A percentile compares a stretch with the other conserved stretches of the same genome.
phyloP scores from a whole-genome alignment of 352 stramenopile genomes.

The Peronospora destructor region DNA sequence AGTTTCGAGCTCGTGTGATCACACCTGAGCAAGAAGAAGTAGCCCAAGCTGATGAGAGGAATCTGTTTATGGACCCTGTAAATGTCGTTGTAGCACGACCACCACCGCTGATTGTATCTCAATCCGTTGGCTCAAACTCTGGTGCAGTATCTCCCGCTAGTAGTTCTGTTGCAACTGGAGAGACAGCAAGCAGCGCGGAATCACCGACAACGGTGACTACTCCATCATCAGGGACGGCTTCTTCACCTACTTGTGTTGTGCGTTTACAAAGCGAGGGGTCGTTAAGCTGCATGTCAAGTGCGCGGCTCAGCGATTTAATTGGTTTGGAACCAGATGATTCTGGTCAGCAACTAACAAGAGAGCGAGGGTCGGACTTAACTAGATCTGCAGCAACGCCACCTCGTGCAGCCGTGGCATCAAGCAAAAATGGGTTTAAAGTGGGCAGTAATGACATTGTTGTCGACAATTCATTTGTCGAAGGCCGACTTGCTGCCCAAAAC shows the following conservation, averaged over 20 bases:
- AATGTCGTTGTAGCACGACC: slow-evolving; percentile 21
- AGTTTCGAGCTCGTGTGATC: slow-evolving; percentile 53
- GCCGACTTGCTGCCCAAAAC: slow-evolving; percentile 54
- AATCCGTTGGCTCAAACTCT: slow-evolving; percentile 11
- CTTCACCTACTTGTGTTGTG: slow-evolving; percentile 8
- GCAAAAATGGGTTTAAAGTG: slow-evolving; percentile 14
- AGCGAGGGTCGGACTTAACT: slow-evolving; percentile 2
- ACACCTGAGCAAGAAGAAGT: slow-evolving; percentile 44
- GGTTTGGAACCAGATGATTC: slow-evolving; percentile 24
- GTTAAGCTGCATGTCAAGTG: slow-evolving; percentile 16
- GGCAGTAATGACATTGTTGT: slow-evolving; percentile 4
- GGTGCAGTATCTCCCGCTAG: slow-evolving; percentile 20
- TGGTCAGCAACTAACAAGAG: slow-evolving; percentile 3
- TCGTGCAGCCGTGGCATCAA: slow-evolving; percentile 7
- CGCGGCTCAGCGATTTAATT: slow-evolving; percentile 30
- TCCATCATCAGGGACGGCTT: neutral
- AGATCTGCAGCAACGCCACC: slow-evolving; percentile 9
- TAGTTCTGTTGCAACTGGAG: slow-evolving; percentile 14
- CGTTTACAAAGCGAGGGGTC: slow-evolving; percentile 28
- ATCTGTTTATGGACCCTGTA: slow-evolving; percentile 65
- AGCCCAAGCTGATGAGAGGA: slow-evolving; percentile 53
- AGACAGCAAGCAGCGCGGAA: slow-evolving; percentile 13
- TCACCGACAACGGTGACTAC: slow-evolving; percentile 18
- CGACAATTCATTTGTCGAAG: slow-evolving; percentile 42
- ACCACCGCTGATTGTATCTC: slow-evolving; percentile 1